Evolutionary conservation across 306 rosid species (phyloP), one percentile per base, ranked within the genome.

Genomic region (Prunus padus): DNA sequence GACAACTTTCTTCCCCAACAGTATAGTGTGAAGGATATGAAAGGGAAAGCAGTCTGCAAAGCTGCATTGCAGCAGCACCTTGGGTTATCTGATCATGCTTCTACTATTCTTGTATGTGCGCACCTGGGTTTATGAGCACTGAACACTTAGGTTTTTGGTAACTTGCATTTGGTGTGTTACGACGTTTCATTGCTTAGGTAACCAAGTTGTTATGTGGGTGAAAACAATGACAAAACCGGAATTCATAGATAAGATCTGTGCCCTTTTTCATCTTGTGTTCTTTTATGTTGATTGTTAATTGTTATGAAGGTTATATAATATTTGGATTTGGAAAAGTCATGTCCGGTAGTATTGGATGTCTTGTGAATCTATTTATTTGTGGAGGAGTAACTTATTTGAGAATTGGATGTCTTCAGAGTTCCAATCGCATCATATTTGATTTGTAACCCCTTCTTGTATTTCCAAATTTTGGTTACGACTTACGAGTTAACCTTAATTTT

Each of bases 41-140:
- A 83, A 23, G 98, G 98, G 60, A 93, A 93, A 91, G 50, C 80
- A 64, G 77, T 77, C 80, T 89, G 98, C 88, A 91, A 85, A 83
- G 82, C 79, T 44, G 91, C 84, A 65, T 82, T 93, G 83, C 90
- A 86, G 81, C 83, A 84, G 70, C 83, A 45, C 63, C 73, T 88
- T 77, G 92, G 92, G 15, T 81, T 91, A 79, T 62, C 88, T 65
- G 83, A 84, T 69, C 73, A 83, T 74, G 76, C 86, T 77, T 89
- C 93, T 26, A 64, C 18, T 81, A 79, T 83, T 78, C 76, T 90
- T 61, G 98, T 88, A 84, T 75, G 92, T 72, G 19, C 69, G 73
- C 63, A n/a, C n/a, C 73, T 59, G 19, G 50, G 60, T 46, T 76
- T 71, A 15, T 74, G n/a, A 30, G 65, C 30, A 49, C 30, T 46